Evolutionary conservation across 2,329 filamentous ascomycete genomes (phyloP).

Genomic region (Colletotrichum melonis): DNA sequence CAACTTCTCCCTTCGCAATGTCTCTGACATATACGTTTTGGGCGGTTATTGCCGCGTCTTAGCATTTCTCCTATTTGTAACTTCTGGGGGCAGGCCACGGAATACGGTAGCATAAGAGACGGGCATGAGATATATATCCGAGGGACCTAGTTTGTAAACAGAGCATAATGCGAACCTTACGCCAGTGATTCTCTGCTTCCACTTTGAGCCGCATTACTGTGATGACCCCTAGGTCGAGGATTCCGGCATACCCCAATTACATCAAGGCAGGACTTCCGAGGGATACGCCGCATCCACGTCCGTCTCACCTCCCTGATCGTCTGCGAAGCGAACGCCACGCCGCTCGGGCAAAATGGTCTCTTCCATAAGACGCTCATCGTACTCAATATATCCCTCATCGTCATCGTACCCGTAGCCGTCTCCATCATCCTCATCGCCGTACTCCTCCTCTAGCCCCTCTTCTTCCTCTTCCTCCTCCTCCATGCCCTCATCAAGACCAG

Average conservation of each 20-base stretch:
- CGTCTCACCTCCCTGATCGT: neutral
- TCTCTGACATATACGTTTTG: neutral
- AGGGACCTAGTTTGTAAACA: neutral
- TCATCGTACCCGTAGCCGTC: conserved; percentile 42
- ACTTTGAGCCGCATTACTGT: neutral
- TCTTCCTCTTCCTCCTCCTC: neutral
- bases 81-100: too few relatives aligned
- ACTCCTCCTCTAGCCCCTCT: conserved; percentile 28
- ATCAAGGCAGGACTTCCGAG: conserved; percentile 1
- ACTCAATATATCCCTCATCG: conserved; percentile 40
- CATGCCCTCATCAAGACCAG: conserved; percentile 2
- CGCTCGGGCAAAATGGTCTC: neutral
- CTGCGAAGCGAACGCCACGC: neutral
- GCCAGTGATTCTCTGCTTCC: neutral
- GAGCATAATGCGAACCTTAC: neutral
- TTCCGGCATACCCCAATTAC: neutral
- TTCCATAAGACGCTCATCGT: too few relatives aligned
- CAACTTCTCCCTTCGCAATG: neutral
- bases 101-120: neutral
- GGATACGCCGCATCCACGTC: conserved; percentile 23
- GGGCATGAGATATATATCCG: neutral
- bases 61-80: too few relatives aligned
- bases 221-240: neutral
- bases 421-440: conserved; percentile 38
- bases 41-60: neutral